These are phyloP conservation scores for Metarhizium album DNA, from an alignment of 2,329 filamentous ascomycete genomes.

Conservation along the genomic window DNA sequence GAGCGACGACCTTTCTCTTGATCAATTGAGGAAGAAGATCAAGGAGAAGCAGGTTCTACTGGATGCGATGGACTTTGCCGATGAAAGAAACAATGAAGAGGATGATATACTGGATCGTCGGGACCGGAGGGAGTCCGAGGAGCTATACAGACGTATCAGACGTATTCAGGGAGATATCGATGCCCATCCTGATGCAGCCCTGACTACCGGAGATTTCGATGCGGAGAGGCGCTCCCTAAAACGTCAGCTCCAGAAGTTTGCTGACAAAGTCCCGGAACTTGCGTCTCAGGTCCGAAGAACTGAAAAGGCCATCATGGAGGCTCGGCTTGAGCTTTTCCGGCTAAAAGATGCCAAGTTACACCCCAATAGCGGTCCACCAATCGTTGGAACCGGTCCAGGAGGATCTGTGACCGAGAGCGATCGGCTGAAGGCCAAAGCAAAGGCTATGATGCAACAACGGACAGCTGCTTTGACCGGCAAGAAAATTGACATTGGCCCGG, in stretches of 20 bases:
- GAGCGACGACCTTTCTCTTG: constrained; percentile 72
- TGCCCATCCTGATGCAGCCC: constrained; percentile 64
- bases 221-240: constrained; percentile 79
- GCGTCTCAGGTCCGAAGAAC: constrained; percentile 86
- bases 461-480: constrained; percentile 85
- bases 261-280: constrained; percentile 82
- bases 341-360: constrained; percentile 87
- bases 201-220: constrained; percentile 66
- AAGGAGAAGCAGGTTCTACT: constrained; percentile 88
- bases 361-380: constrained; percentile 65
- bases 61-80: constrained; percentile 92
- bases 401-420: constrained; percentile 87
- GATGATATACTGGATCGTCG: constrained; percentile 85
- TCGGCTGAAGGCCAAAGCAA: constrained; percentile 85
- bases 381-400: constrained; percentile 87
- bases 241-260: constrained; percentile 78
- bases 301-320: constrained; percentile 87
- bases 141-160: constrained; percentile 84
- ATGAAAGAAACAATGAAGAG: constrained; percentile 81
- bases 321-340: constrained; percentile 84
- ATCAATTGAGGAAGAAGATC: constrained; percentile 86
- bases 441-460: constrained; percentile 97
- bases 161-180: constrained; percentile 93
- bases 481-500: constrained; percentile 56
- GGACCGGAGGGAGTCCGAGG: constrained; percentile 85